Percentiles rank a stretch among this genome's conserved stretches.
phyloP scores from a whole-genome alignment of 208 protist genomes.

The Borovskyia barvae region DNA sequence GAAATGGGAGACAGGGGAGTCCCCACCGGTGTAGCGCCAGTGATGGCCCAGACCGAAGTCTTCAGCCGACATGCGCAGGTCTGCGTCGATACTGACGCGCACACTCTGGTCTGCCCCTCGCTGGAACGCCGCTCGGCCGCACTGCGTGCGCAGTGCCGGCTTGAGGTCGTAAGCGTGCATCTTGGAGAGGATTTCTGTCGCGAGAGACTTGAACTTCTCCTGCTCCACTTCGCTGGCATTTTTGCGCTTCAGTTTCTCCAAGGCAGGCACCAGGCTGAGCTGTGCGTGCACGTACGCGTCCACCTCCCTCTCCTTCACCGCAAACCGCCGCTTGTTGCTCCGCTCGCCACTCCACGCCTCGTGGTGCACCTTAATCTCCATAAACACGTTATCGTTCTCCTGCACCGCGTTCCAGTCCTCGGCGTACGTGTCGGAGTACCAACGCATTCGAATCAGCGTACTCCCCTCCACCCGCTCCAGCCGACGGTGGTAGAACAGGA shows the following conservation, averaged over 20 bases:
- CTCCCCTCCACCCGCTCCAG: conserved; percentile 83
- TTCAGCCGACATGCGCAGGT: conserved; percentile 73
- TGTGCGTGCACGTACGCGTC: conserved; percentile 72
- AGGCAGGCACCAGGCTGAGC: conserved; percentile 55
- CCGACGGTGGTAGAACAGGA: conserved; percentile 82
- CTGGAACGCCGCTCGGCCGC: conserved; percentile 84
- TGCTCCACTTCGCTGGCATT: conserved; percentile 66
- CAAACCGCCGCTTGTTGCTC: conserved; percentile 87
- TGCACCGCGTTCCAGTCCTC: conserved; percentile 69
- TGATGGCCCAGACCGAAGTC: conserved; percentile 86
- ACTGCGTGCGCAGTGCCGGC: conserved; percentile 84
- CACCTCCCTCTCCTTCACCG: conserved; percentile 81
- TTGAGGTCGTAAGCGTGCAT: conserved; percentile 85
- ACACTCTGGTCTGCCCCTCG: conserved; percentile 80
- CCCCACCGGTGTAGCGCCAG: conserved; percentile 80
- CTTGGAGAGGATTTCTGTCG: conserved; percentile 82
- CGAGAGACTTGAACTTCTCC: conserved; percentile 77
- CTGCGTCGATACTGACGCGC: conserved; percentile 87
- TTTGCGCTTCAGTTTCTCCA: conserved; percentile 77
- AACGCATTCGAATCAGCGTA: conserved; percentile 88
- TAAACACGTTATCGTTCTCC: conserved; percentile 76
- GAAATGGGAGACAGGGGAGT: conserved; percentile 69
- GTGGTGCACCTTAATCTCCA: conserved; percentile 91
- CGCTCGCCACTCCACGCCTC: conserved; percentile 88
- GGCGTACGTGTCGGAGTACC: conserved; percentile 81